Evolutionary conservation across 1,284 basidiomycete species (phyloP).

Genomic region (Malassezia japonica): DNA sequence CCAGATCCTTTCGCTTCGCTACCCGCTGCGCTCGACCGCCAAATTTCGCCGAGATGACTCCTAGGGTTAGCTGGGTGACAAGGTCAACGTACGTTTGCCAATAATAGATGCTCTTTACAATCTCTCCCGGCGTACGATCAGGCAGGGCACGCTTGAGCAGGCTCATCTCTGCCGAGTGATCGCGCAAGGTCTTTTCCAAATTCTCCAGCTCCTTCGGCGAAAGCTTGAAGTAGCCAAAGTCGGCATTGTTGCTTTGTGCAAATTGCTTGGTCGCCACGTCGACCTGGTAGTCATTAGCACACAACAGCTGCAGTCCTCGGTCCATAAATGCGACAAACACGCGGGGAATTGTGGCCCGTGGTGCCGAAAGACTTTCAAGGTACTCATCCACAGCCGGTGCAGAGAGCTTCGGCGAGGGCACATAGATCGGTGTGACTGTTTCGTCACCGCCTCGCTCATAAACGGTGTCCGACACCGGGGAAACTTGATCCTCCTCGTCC

Average conservation of each 20-base stretch:
- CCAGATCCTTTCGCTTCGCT: too few relatives aligned
- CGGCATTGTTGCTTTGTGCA: slow-evolving; percentile 24
- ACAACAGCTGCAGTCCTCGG: slow-evolving; percentile 76
- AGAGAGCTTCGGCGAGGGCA: slow-evolving; percentile 47
- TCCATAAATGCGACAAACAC: slow-evolving; percentile 66
- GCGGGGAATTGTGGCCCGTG: slow-evolving; percentile 42
- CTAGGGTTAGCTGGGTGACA: neutral
- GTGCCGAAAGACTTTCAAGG: slow-evolving; percentile 53
- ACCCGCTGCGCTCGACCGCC: too few relatives aligned
- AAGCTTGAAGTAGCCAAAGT: slow-evolving; percentile 53
- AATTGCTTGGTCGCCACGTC: neutral
- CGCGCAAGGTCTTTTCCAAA: slow-evolving; percentile 65
- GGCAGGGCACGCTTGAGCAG: slow-evolving; percentile 65
- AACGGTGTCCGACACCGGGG: slow-evolving; percentile 17
- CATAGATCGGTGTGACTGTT: slow-evolving; percentile 59
- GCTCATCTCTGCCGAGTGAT: slow-evolving; percentile 67
- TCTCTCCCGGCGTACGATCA: slow-evolving; percentile 62
- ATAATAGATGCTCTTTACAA: slow-evolving; percentile 70
- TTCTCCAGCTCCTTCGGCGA: slow-evolving; percentile 60
- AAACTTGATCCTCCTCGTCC: slow-evolving; percentile 5
- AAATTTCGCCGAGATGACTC: neutral
- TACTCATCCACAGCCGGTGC: slow-evolving; percentile 60
- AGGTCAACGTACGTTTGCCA: slow-evolving; percentile 68
- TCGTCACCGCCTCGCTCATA: slow-evolving; percentile 62
- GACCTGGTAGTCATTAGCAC: slow-evolving; percentile 28